A percentile compares a stretch with the other conserved stretches of the same genome.
phyloP scores from a whole-genome alignment of 2,329 filamentous ascomycete species.

The Bertia moriformis region DNA sequence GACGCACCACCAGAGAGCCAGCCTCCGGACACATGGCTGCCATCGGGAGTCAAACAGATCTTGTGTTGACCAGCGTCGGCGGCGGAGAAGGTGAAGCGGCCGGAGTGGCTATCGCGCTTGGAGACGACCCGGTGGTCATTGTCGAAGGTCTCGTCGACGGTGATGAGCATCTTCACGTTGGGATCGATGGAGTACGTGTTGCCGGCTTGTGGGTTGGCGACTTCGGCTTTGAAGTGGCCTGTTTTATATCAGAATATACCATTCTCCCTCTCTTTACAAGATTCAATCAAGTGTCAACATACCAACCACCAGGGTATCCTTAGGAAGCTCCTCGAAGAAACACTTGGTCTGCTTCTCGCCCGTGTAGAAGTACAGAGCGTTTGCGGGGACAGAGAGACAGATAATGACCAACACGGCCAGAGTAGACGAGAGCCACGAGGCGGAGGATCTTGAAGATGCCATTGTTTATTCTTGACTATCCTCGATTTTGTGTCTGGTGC shows the following conservation, averaged over 20 bases:
- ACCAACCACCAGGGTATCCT: constrained; percentile 59
- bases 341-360: constrained; percentile 56
- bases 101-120: constrained; percentile 42
- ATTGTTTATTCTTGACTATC: too few relatives aligned
- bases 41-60: constrained; percentile 54
- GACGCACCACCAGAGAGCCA: constrained; percentile 40
- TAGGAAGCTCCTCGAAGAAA: constrained; percentile 65
- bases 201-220: background rate
- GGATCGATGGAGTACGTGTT: constrained; percentile 38
- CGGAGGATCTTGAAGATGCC: background rate
- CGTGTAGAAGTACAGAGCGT: constrained; percentile 63
- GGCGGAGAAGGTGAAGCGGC: constrained; percentile 61
- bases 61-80: constrained; percentile 59
- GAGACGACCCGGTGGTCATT: constrained; percentile 62
- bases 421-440: background rate
- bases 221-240: background rate
- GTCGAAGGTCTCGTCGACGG: constrained; percentile 62
- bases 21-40: constrained; percentile 34
- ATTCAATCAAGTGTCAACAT: background rate
- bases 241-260: background rate
- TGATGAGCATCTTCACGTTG: constrained; percentile 48
- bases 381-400: constrained; percentile 16
- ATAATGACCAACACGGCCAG: background rate
- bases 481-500: too few relatives aligned
- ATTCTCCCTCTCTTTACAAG: background rate